These are phyloP conservation scores for Xerocomellus intermedius DNA, from an alignment of 768 basidiomycete species.

Conservation along the genomic window DNA sequence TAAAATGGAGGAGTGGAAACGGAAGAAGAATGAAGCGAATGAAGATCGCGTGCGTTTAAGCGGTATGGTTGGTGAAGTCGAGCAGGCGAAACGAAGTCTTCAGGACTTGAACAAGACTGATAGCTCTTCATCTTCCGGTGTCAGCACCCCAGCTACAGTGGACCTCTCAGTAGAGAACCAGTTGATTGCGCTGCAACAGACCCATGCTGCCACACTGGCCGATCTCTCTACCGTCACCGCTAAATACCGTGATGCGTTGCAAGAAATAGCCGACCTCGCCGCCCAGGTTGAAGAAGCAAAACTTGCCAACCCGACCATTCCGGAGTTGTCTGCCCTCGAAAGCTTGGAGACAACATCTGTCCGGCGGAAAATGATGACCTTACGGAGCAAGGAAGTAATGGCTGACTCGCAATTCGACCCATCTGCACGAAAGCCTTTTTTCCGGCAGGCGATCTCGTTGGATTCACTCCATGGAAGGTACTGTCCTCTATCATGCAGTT, in stretches of 20 bases:
- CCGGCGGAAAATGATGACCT: constrained; percentile 53
- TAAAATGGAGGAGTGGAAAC: constrained; percentile 77
- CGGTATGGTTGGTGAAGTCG: constrained; percentile 66
- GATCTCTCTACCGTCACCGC: constrained; percentile 74
- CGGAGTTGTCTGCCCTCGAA: constrained; percentile 41
- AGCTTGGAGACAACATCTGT: constrained; percentile 45
- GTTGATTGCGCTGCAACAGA: constrained; percentile 73
- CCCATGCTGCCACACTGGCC: constrained; percentile 73
- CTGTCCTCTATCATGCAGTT: constrained; percentile 16
- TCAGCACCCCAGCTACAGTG: constrained; percentile 29
- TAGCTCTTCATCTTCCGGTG: constrained; percentile 31
- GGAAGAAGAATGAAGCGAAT: constrained; percentile 63
- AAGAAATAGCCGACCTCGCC: constrained; percentile 90
- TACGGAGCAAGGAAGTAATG: constrained; percentile 45
- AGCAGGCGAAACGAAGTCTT: constrained; percentile 64
- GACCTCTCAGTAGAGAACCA: constrained; percentile 55
- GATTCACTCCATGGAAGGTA: constrained; percentile 89
- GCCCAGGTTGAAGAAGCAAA: constrained; percentile 88
- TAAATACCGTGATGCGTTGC: constrained; percentile 87
- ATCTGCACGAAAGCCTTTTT: constrained; percentile 71
- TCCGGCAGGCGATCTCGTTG: constrained; percentile 81
- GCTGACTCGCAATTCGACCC: constrained; percentile 49
- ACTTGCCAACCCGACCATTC: constrained; percentile 49
- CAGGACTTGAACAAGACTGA: constrained; percentile 42
- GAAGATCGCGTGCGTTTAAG: constrained; percentile 67